phyloP scores from a whole-genome alignment of 2,329 filamentous ascomycete genomes.

The Penicillium polonicum region DNA sequence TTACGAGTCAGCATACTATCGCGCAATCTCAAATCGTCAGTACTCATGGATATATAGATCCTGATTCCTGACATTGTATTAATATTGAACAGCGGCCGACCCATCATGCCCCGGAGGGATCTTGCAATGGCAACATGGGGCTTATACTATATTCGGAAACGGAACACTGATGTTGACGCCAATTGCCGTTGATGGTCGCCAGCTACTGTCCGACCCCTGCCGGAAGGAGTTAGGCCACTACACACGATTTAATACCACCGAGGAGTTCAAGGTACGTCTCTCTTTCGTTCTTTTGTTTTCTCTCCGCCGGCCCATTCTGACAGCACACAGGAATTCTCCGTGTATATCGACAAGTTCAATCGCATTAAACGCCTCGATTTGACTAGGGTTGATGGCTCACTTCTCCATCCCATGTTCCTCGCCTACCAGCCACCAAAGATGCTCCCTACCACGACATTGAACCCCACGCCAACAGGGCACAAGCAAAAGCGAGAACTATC shows the following conservation, averaged over 20 bases:
- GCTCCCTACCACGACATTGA: conserved; percentile 67
- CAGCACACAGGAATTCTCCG: conserved; percentile 38
- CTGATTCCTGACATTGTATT: not conserved
- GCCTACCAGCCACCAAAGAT: conserved; percentile 63
- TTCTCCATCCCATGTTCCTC: conserved; percentile 67
- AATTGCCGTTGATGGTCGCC: conserved; percentile 65
- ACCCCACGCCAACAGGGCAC: conserved; percentile 51
- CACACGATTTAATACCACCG: conserved; percentile 65
- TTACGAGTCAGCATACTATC: conserved; percentile 69
- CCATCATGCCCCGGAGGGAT: conserved; percentile 64
- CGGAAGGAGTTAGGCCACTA: conserved; percentile 55
- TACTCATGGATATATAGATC: conserved; percentile 18
- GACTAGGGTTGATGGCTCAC: conserved; percentile 62
- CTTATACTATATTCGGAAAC: conserved; percentile 55
- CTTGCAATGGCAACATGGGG: conserved; percentile 73
- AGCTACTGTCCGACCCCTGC: conserved; percentile 66
- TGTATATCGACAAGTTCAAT: conserved; percentile 59
- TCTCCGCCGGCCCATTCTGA: conserved; percentile 6
- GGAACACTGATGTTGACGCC: conserved; percentile 61
- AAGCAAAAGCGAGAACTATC: conserved; percentile 27
- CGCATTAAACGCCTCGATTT: conserved; percentile 64
- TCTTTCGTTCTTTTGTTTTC: not conserved
- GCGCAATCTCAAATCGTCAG: conserved; percentile 67
- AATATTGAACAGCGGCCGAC: conserved; percentile 48
- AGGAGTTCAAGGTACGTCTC: conserved; percentile 57